phyloP scores from a whole-genome alignment of 805 yeast species.

The Ogataea pignaliae region DNA sequence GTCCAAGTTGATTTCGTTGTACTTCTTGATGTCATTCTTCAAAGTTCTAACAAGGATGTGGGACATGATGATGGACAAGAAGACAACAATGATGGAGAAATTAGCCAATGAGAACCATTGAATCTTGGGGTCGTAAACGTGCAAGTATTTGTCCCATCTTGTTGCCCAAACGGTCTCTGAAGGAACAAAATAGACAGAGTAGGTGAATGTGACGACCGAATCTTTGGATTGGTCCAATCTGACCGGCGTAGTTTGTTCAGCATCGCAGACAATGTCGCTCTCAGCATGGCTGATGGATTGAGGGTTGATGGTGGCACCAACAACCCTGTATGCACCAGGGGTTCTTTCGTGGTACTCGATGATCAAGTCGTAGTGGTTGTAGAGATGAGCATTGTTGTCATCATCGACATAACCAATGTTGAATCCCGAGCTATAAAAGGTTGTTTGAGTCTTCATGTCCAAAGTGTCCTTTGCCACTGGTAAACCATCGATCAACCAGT shows the following conservation, averaged over 20 bases:
- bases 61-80: constrained; percentile 71
- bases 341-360: constrained; percentile 81
- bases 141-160: constrained; percentile 96
- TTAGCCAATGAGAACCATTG: constrained; percentile 94
- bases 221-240: constrained; percentile 44
- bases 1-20: constrained; percentile 84
- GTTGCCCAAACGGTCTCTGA: constrained; percentile 91
- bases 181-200: constrained; percentile 68
- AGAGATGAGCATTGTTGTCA: constrained; percentile 49
- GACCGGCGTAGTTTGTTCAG: constrained; percentile 33
- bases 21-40: constrained; percentile 78
- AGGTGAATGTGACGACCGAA: constrained; percentile 70
- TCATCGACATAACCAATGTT: constrained; percentile 69
- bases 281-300: constrained; percentile 38
- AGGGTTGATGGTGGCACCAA: constrained; percentile 82
- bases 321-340: constrained; percentile 72
- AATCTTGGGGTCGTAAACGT: constrained; percentile 85
- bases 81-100: constrained; percentile 75
- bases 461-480: constrained; percentile 73
- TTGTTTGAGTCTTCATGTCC: constrained; percentile 54
- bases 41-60: constrained; percentile 77
- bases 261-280: constrained; percentile 17
- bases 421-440: constrained; percentile 78
- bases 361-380: constrained; percentile 74
- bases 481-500: constrained; percentile 92